Percentiles rank a stretch among this genome's conserved stretches.
These are phyloP conservation scores for Pyrenophora graminea DNA, from an alignment of 2,329 filamentous ascomycete genomes.

Conservation along the genomic window DNA sequence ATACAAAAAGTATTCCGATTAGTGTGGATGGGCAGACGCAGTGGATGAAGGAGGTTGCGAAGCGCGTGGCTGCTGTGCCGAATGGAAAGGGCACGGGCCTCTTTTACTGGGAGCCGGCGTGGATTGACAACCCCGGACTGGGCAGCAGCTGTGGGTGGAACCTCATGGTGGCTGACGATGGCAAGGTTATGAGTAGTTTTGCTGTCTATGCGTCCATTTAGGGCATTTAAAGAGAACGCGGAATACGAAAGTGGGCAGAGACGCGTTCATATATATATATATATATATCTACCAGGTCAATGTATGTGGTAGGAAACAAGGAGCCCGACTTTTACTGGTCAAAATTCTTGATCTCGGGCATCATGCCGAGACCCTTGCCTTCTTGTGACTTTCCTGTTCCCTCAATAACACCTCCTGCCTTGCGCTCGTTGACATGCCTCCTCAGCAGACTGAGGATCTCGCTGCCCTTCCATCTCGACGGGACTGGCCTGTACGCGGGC, in stretches of 20 bases:
- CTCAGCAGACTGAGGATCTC: slow-evolving; percentile 77
- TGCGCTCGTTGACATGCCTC: slow-evolving; percentile 75
- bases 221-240: neutral
- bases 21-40: slow-evolving; percentile 65
- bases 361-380: slow-evolving; percentile 52
- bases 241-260: neutral
- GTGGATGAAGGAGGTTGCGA: slow-evolving; percentile 65
- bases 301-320: neutral
- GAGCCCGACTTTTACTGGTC: slow-evolving; percentile 34
- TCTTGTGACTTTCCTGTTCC: slow-evolving; percentile 42
- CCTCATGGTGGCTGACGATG: slow-evolving; percentile 62
- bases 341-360: slow-evolving; percentile 57
- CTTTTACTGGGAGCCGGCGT: slow-evolving; percentile 77
- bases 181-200: slow-evolving; percentile 62
- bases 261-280: neutral
- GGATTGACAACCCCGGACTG: slow-evolving; percentile 67
- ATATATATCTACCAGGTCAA: slow-evolving; percentile 4
- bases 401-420: slow-evolving; percentile 61
- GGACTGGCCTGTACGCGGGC: slow-evolving; percentile 90
- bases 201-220: slow-evolving; percentile 53
- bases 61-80: slow-evolving; percentile 57
- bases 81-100: slow-evolving; percentile 60
- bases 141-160: slow-evolving; percentile 70
- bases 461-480: slow-evolving; percentile 80
- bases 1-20: slow-evolving; percentile 64